Evolutionary conservation across 2,329 filamentous ascomycete genomes (phyloP).

Genomic region (Meredithiella fracta): DNA sequence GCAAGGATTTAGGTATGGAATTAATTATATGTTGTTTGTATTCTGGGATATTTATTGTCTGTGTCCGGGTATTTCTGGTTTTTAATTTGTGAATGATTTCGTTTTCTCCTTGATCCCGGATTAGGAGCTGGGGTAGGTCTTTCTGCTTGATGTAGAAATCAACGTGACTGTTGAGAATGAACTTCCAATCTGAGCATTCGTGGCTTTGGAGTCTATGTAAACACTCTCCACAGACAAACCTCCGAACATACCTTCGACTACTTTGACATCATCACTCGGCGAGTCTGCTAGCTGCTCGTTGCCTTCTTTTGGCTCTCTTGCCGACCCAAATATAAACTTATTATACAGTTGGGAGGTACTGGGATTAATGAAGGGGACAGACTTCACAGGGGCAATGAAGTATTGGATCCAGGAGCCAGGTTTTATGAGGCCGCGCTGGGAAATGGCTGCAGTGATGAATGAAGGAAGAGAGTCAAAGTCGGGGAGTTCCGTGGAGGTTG

Average conservation of each 20-base stretch:
- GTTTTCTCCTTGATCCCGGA: too few species aligned
- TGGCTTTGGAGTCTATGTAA: conserved; percentile 22
- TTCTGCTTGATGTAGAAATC: conserved; percentile 31
- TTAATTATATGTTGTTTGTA: too few species aligned
- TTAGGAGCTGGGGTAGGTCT: conserved; percentile 37
- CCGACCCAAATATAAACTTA: conserved; percentile 23
- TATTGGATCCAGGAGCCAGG: conserved; percentile 53
- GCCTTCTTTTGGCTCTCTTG: conserved; percentile 1
- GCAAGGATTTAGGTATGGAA: too few species aligned
- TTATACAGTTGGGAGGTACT: conserved; percentile 11
- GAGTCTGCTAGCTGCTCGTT: neutral
- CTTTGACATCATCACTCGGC: neutral
- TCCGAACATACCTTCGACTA: conserved; percentile 35
- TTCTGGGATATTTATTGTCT: conserved; percentile 27
- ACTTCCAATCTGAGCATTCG: conserved; percentile 10
- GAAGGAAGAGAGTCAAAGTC: conserved; percentile 21
- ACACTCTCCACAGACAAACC: conserved; percentile 45
- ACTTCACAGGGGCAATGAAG: conserved; percentile 29
- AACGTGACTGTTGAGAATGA: conserved; percentile 9
- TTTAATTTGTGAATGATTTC: too few species aligned
- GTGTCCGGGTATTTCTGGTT: too few species aligned
- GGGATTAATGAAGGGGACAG: neutral
- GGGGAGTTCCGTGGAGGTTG: conserved; percentile 17
- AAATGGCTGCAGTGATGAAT: conserved; percentile 11
- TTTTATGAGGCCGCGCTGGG: conserved; percentile 33